Evolutionary conservation across 768 basidiomycete genomes (phyloP).

Genomic region (Jaapia argillacea): DNA sequence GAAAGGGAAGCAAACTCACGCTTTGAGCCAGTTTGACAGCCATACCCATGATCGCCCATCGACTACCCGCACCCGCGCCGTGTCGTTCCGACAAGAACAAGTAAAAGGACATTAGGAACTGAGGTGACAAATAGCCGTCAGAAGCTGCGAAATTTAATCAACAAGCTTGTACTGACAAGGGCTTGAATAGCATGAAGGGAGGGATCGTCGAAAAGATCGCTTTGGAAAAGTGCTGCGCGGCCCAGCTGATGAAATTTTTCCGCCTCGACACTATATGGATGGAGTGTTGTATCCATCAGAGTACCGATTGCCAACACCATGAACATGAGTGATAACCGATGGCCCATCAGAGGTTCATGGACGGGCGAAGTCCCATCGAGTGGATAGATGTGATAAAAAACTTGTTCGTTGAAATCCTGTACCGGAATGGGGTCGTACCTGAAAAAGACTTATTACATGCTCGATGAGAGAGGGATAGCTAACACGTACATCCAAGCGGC

Average conservation of each 20-base stretch:
- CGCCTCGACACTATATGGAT: constrained; percentile 55
- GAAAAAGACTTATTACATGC: not conserved
- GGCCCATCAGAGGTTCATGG: constrained; percentile 40
- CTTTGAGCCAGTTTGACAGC: constrained; percentile 64
- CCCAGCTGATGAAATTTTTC: constrained; percentile 64
- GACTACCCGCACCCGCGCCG: constrained; percentile 51
- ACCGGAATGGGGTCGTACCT: constrained; percentile 63
- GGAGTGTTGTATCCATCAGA: constrained; percentile 44
- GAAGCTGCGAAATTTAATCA: constrained; percentile 28
- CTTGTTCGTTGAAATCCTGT: constrained; percentile 49
- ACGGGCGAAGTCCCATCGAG: constrained; percentile 29
- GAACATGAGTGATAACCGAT: constrained; percentile 44
- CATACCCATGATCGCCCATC: constrained; percentile 62
- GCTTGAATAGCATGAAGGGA: constrained; percentile 61
- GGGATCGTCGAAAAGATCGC: constrained; percentile 57
- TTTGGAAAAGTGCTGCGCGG: constrained; percentile 53
- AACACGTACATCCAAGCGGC: constrained; percentile 61
- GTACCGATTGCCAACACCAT: constrained; percentile 60
- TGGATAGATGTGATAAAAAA: constrained; percentile 49
- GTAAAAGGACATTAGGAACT: constrained; percentile 67
- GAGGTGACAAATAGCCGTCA: constrained; percentile 18
- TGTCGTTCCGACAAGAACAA: constrained; percentile 61
- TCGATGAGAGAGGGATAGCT: constrained; percentile 1
- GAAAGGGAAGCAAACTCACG: constrained; percentile 28
- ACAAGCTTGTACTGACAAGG: constrained; percentile 31